Evolutionary conservation across 352 stramenopile species (phyloP).

Genomic region (Globisporangium iwayamae): DNA sequence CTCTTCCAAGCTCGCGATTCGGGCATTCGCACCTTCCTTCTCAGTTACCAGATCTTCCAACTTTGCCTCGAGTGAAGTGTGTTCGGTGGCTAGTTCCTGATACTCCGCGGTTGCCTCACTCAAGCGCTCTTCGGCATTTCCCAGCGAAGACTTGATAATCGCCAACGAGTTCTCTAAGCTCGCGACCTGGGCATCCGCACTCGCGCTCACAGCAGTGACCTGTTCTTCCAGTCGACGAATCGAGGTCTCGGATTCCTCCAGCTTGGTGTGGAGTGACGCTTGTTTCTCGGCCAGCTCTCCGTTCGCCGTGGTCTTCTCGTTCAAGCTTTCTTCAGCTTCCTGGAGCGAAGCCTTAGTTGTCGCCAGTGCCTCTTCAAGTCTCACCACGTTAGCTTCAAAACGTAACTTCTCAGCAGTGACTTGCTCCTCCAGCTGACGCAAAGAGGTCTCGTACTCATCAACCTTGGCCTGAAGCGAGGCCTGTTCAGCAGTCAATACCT

Average conservation of each 20-base stretch:
- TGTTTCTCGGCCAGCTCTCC: background rate
- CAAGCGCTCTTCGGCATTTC: background rate
- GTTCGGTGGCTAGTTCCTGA: background rate
- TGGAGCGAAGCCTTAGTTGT: background rate
- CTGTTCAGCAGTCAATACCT: background rate
- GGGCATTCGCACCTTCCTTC: slow-evolving; percentile 3
- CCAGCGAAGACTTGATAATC: background rate
- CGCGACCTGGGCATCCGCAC: background rate
- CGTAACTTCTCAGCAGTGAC: slow-evolving; percentile 6
- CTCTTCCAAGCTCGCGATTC: slow-evolving; percentile 1
- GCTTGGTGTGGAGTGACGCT: background rate
- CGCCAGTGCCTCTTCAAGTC: background rate
- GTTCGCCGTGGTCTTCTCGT: background rate
- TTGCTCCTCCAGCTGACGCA: slow-evolving; percentile 10
- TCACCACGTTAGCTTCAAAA: background rate
- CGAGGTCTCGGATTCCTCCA: background rate
- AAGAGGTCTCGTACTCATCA: background rate
- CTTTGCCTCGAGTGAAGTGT: background rate
- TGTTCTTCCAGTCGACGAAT: slow-evolving; percentile 6
- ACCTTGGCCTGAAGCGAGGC: slow-evolving; percentile 1
- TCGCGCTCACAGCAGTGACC: slow-evolving; percentile 2
- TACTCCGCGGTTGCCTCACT: background rate
- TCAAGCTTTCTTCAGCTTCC: background rate
- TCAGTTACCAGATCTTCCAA: slow-evolving; percentile 1
- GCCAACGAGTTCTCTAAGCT: background rate